Conservation (phyloP, 2,329 filamentous ascomycete genomes). For the Chrysosporium queenslandicum region DNA sequence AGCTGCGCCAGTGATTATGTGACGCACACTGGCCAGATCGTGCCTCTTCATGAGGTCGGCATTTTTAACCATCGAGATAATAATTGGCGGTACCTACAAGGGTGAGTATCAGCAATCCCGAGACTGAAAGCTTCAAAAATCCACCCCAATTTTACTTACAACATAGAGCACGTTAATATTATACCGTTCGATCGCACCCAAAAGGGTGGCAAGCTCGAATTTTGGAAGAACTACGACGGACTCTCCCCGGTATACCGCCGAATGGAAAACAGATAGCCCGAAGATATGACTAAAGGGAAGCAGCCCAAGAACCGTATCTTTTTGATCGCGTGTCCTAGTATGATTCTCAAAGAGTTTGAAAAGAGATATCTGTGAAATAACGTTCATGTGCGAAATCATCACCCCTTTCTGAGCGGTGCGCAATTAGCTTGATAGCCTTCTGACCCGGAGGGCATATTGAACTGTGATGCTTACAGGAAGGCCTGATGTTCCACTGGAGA, state of each 20-base stretch:
- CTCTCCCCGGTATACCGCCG: slow-evolving; percentile 55
- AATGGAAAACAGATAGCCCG: slow-evolving; percentile 54
- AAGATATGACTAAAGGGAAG: slow-evolving; percentile 69
- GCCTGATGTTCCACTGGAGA: slow-evolving; percentile 63
- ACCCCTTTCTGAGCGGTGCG: slow-evolving; percentile 65
- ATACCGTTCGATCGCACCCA: slow-evolving; percentile 52
- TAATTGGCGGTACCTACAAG: slow-evolving; percentile 51
- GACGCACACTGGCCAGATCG: slow-evolving; percentile 55
- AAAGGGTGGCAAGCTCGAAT: slow-evolving; percentile 54
- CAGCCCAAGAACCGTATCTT: slow-evolving; percentile 49
- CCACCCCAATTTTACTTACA: slow-evolving; percentile 32
- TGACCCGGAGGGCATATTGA: background rate
- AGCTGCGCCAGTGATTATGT: slow-evolving; percentile 60
- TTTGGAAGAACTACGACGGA: slow-evolving; percentile 60
- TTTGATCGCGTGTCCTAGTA: slow-evolving; percentile 37
- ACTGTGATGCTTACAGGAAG: slow-evolving; percentile 46
- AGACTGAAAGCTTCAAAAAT: background rate
- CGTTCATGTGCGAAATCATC: slow-evolving; percentile 62
- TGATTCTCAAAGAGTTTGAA: slow-evolving; percentile 41
- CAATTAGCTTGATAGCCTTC: background rate
- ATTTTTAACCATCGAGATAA: slow-evolving; percentile 58
- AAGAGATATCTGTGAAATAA: slow-evolving; percentile 61
- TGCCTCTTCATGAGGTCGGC: slow-evolving; percentile 49
- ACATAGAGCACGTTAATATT: slow-evolving; percentile 56
- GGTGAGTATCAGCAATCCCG: background rate